These are phyloP conservation scores for Dacryopinax spathularia DNA, from an alignment of 768 basidiomycete genomes.

Conservation along the genomic window DNA sequence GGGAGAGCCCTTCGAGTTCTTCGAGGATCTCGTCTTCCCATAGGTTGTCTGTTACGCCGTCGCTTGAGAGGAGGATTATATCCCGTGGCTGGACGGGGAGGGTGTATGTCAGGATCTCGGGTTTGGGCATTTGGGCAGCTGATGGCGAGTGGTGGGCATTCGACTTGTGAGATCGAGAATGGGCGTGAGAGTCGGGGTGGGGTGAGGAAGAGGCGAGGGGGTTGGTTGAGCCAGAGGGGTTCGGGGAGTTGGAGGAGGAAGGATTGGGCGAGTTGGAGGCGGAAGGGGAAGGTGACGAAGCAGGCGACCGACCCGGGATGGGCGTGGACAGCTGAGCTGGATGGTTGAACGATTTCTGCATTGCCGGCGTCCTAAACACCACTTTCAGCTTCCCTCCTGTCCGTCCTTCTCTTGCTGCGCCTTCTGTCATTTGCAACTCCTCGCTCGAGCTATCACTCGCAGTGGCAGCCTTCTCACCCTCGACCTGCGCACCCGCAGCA, in stretches of 20 bases:
- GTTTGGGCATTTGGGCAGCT: too few relatives aligned
- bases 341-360: background rate
- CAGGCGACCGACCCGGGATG: background rate
- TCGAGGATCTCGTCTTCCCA: constrained; percentile 83
- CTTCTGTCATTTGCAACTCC: too few relatives aligned
- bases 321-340: background rate
- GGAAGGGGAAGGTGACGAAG: background rate
- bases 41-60: constrained; percentile 73
- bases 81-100: constrained; percentile 58
- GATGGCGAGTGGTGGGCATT: too few relatives aligned
- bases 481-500: too few relatives aligned
- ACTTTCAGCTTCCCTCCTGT: background rate
- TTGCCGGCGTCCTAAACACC: background rate
- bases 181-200: too few relatives aligned
- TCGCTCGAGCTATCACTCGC: too few relatives aligned
- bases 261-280: background rate
- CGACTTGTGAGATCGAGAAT: too few relatives aligned
- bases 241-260: too few relatives aligned
- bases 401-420: too few relatives aligned
- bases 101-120: constrained; percentile 18
- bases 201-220: too few relatives aligned
- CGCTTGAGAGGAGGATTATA: constrained; percentile 66
- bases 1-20: constrained; percentile 46
- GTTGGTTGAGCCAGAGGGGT: too few relatives aligned
- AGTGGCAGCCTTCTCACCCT: too few relatives aligned